These are phyloP conservation scores for Serendipita vermifera DNA, from an alignment of 768 basidiomycete genomes.

Conservation along the genomic window DNA sequence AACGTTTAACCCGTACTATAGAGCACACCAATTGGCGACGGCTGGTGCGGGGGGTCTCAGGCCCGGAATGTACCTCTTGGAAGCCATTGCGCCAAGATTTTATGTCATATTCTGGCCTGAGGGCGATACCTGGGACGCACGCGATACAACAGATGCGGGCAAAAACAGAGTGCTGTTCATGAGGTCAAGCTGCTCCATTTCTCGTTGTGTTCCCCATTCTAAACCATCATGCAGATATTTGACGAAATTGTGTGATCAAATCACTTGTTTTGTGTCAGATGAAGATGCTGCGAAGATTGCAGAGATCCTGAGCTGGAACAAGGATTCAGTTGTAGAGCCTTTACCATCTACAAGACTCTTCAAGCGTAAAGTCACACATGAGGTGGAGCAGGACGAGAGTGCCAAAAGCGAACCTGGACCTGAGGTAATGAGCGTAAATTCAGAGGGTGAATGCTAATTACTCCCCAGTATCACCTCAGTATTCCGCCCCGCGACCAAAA, in stretches of 20 bases:
- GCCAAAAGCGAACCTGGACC: too few relatives aligned
- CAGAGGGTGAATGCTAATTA: too few relatives aligned
- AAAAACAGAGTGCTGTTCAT: neutral
- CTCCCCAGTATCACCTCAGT: too few relatives aligned
- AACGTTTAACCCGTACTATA: neutral
- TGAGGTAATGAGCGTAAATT: too few relatives aligned
- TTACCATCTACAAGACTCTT: too few relatives aligned
- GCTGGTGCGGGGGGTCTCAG: neutral
- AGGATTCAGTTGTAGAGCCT: too few relatives aligned
- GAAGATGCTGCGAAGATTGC: neutral
- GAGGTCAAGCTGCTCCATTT: neutral
- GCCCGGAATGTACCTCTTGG: neutral
- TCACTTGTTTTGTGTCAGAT: neutral
- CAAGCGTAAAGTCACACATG: too few relatives aligned
- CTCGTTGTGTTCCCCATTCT: neutral
- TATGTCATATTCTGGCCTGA: neutral
- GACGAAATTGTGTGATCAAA: neutral
- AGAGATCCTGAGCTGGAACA: too few relatives aligned
- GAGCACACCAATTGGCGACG: neutral
- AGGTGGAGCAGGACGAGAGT: too few relatives aligned
- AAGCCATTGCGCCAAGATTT: neutral
- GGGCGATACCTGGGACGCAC: neutral
- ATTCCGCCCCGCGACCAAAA: too few relatives aligned
- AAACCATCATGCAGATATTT: too few relatives aligned
- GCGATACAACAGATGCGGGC: neutral